Percentiles rank a stretch among this genome's conserved stretches.
Evolutionary conservation across 2,329 filamentous ascomycete species (phyloP).

Genomic region (Phaeophleospora eucalypticola): DNA sequence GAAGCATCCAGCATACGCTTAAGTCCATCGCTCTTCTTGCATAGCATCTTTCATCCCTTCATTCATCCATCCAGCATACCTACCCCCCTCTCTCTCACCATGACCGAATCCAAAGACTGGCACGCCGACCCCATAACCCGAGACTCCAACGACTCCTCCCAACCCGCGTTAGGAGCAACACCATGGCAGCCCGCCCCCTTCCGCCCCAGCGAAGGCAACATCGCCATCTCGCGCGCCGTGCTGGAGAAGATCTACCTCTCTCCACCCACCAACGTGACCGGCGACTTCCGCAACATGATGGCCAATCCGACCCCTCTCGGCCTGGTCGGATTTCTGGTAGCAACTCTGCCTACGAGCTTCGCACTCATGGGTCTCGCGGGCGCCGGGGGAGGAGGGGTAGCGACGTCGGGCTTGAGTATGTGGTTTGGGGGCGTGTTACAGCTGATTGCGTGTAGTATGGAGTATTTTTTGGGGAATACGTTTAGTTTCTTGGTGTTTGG

Average conservation of each 20-base stretch:
- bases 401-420: slow-evolving; percentile 5
- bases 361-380: slow-evolving; percentile 5
- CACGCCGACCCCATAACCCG: too few relatives aligned
- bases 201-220: not conserved
- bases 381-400: slow-evolving; percentile 4
- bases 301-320: slow-evolving; percentile 10
- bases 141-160: too few relatives aligned
- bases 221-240: slow-evolving; percentile 5
- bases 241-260: slow-evolving; percentile 12
- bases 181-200: too few relatives aligned
- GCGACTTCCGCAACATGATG: slow-evolving; percentile 6
- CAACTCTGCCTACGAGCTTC: slow-evolving; percentile 6
- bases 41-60: too few relatives aligned
- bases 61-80: too few relatives aligned
- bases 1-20: too few relatives aligned
- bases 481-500: slow-evolving; percentile 11
- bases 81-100: too few relatives aligned
- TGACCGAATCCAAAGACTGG: too few relatives aligned
- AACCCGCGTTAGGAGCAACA: too few relatives aligned
- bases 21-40: too few relatives aligned
- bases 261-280: slow-evolving; percentile 8
- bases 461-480: slow-evolving; percentile 8
- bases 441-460: slow-evolving; percentile 9
- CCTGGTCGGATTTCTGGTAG: slow-evolving; percentile 10
- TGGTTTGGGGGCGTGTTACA: slow-evolving; percentile 11